These are phyloP conservation scores for Apiotrichum porosum DNA, from an alignment of 1,284 basidiomycete species.

Conservation along the genomic window DNA sequence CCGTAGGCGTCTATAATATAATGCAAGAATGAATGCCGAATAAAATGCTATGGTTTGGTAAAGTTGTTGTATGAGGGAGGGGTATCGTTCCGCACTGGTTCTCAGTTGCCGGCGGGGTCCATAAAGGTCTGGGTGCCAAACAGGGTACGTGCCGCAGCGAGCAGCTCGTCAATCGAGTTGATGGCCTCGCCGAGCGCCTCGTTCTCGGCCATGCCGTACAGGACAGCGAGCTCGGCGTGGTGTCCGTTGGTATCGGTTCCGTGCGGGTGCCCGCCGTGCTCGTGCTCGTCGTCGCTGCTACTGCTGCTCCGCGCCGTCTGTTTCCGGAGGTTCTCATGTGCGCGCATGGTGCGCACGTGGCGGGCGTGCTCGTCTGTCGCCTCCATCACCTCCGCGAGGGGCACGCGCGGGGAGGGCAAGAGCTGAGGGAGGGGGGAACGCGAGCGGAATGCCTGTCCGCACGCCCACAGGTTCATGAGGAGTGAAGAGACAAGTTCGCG, in stretches of 20 bases:
- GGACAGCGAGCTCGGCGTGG: conserved; percentile 36
- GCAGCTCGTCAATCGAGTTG: conserved; percentile 42
- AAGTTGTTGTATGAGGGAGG: not conserved
- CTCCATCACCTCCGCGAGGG: conserved; percentile 42
- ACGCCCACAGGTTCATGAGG: conserved; percentile 50
- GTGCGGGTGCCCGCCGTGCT: not conserved
- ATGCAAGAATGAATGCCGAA: not conserved
- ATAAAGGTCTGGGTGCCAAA: conserved; percentile 44
- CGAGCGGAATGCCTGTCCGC: conserved; percentile 49
- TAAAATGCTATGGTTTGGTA: no score
- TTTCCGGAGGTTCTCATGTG: conserved; percentile 8
- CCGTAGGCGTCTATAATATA: no score
- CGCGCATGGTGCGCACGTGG: conserved; percentile 14
- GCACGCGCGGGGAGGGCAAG: conserved; percentile 48
- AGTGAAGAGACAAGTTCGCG: conserved; percentile 50
- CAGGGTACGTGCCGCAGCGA: conserved; percentile 40
- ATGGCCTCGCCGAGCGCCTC: conserved; percentile 45
- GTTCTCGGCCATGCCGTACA: conserved; percentile 49
- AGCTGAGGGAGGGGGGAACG: conserved; percentile 51
- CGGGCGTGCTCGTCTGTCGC: conserved; percentile 40
- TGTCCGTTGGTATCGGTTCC: conserved; percentile 3
- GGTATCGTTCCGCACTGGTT: no score
- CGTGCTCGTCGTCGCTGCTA: not conserved
- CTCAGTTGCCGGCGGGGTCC: conserved; percentile 6
- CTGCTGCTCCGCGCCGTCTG: no score